Conservation (phyloP, 2,329 filamentous ascomycete genomes). For the Aspergillus puulaauensis region DNA sequence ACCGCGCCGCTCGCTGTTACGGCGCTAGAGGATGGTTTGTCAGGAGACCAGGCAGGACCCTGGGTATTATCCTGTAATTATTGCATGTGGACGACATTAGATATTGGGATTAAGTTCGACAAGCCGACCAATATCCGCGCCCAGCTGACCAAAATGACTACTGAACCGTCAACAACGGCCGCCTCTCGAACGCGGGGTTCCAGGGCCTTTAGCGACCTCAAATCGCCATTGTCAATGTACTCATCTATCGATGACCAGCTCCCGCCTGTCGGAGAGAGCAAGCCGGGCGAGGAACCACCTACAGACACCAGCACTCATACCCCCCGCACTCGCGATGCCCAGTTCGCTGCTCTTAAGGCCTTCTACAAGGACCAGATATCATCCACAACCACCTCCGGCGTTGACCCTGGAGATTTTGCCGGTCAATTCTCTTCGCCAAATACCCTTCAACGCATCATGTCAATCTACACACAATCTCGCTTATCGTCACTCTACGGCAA, state of each 20-base stretch:
- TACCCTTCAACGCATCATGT: slow-evolving; percentile 86
- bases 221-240: slow-evolving; percentile 38
- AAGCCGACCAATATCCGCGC: slow-evolving; percentile 81
- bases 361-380: slow-evolving; percentile 79
- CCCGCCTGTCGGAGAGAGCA: slow-evolving; percentile 20
- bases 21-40: slow-evolving; percentile 56
- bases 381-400: slow-evolving; percentile 58
- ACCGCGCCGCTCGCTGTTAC: slow-evolving; percentile 75
- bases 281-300: slow-evolving; percentile 29
- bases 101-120: slow-evolving; percentile 87
- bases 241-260: slow-evolving; percentile 36
- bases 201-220: slow-evolving; percentile 38
- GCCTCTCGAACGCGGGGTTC: slow-evolving; percentile 36
- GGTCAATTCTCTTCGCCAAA: slow-evolving; percentile 69
- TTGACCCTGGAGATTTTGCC: slow-evolving; percentile 51
- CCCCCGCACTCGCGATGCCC: slow-evolving; percentile 62
- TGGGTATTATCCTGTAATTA: slow-evolving; percentile 85
- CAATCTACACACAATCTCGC: slow-evolving; percentile 67
- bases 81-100: slow-evolving; percentile 88
- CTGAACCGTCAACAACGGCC: slow-evolving; percentile 28
- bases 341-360: slow-evolving; percentile 70
- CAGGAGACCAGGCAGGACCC: slow-evolving; percentile 51
- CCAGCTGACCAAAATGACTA: slow-evolving; percentile 71
- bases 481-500: slow-evolving; percentile 56
- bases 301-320: slow-evolving; percentile 25